Evolutionary conservation across 2,329 filamentous ascomycete genomes (phyloP).

Genomic region (Penicillium occitanis): DNA sequence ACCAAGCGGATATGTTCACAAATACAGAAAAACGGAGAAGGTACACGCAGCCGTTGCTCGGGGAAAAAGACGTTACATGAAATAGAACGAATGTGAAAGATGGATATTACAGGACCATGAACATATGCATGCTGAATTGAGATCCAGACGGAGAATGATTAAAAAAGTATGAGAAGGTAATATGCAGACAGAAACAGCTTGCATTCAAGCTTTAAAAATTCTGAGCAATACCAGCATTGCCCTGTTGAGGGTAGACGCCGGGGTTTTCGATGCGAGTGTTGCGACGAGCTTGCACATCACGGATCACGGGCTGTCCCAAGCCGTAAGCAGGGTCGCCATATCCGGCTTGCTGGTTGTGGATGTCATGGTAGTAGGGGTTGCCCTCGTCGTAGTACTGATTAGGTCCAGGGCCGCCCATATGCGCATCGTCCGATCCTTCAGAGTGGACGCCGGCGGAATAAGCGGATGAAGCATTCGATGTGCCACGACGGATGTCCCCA

Average conservation of each 20-base stretch:
- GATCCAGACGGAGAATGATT: not conserved
- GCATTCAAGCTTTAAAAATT: slow-evolving; percentile 67
- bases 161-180: not conserved
- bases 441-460: slow-evolving; percentile 83
- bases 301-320: slow-evolving; percentile 72
- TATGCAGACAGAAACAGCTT: not conserved
- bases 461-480: slow-evolving; percentile 93
- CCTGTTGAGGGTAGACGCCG: slow-evolving; percentile 83
- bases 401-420: slow-evolving; percentile 47
- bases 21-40: slow-evolving; percentile 2
- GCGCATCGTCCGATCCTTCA: slow-evolving; percentile 58
- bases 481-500: slow-evolving; percentile 76
- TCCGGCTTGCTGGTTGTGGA: slow-evolving; percentile 45
- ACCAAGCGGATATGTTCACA: slow-evolving; percentile 10
- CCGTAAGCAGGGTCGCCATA: slow-evolving; percentile 58
- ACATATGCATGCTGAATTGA: slow-evolving; percentile 6
- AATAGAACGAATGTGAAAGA: slow-evolving; percentile 10
- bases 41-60: slow-evolving; percentile 18
- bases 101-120: slow-evolving; percentile 4
- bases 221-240: slow-evolving; percentile 89
- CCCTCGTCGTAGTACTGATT: slow-evolving; percentile 54
- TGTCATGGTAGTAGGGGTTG: slow-evolving; percentile 56
- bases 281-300: slow-evolving; percentile 85
- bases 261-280: slow-evolving; percentile 95
- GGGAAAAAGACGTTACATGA: slow-evolving; percentile 18